Percentiles rank a stretch among this genome's conserved stretches.
Conservation (phyloP, 106 monocot species). For the Iris macrosiphon region DNA sequence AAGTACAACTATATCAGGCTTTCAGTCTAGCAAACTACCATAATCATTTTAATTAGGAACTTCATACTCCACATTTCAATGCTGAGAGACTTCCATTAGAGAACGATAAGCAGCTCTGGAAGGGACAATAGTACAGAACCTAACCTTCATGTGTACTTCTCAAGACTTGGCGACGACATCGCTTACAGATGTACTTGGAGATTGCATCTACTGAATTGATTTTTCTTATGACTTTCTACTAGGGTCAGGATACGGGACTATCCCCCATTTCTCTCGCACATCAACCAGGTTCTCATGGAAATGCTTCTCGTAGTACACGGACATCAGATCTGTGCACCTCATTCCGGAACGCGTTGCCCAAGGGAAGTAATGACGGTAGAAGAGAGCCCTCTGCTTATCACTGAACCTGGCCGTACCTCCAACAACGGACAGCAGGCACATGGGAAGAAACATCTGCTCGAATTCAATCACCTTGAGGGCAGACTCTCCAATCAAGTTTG, state of each 20-base stretch:
- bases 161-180: no score
- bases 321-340: slow-evolving; percentile 65
- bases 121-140: no score
- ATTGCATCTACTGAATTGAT: no score
- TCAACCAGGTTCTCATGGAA: slow-evolving; percentile 66
- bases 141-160: no score
- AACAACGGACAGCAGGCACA: slow-evolving; percentile 82
- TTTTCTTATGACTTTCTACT: slow-evolving; percentile 11
- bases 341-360: slow-evolving; percentile 73
- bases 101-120: no score
- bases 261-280: slow-evolving; percentile 63
- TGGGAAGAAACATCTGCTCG: slow-evolving; percentile 89
- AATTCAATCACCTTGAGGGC: slow-evolving; percentile 89
- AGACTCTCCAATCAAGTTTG: slow-evolving; percentile 81
- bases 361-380: slow-evolving; percentile 70
- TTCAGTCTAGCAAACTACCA: no score
- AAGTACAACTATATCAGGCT: no score
- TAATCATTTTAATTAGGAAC: no score
- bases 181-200: no score
- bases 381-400: slow-evolving; percentile 61
- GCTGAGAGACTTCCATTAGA: no score
- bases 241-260: slow-evolving; percentile 45
- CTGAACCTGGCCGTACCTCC: slow-evolving; percentile 84
- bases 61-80: no score
- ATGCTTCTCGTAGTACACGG: slow-evolving; percentile 84